Base-by-base conservation (phyloP, 179 eudicot genomes). In the Silene noctiflora region DNA sequence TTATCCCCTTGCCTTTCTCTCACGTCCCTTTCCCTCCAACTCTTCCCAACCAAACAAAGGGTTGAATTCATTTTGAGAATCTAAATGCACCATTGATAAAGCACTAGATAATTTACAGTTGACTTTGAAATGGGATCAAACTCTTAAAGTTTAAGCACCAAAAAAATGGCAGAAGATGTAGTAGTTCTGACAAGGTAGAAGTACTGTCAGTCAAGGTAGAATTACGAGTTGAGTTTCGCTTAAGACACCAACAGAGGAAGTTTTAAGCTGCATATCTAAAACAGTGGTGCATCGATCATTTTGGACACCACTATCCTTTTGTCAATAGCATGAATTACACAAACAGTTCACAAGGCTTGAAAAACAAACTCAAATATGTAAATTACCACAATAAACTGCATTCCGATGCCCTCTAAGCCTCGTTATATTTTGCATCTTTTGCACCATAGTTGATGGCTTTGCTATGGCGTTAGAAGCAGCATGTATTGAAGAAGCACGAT, bases 311-410 rank as follows among this genome's bases (percentile, higher is more conserved):
- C 24, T 17, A 31, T 68, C 3, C 21, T 33, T 51, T 53, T n/a
- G 21, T 11, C 13, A 35, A 44, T 11, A 56, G 64, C 46, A 22
- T 60, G 42, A 22, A 61, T 20, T 55, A 42, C 22, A 46, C 27
- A 64, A 65, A 74, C 29, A 66, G 21, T 44, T 13, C 35, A 70
- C 17, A 60, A 1, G 42, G n/a, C 35, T 61, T 51, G 22, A 12
- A 21, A 71, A 62, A 35, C 3, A 58, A 68, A 64, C 67, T 68
- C 29, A 74, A 44, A 78, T 73, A 76, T 12, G 67, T 42, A 62
- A 42, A 79, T 82, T 89, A 94, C 98, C 98, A 84, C 98, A 94
- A 85, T 92, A 92, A 71, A 92, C 96, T 83, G 98, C 90, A 88
- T 85, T 86, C 60, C 93, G 76, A 72, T 94, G 98, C 31, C 98